Conservation (phyloP, 768 basidiomycete genomes). For the Chalciporus chontae region DNA sequence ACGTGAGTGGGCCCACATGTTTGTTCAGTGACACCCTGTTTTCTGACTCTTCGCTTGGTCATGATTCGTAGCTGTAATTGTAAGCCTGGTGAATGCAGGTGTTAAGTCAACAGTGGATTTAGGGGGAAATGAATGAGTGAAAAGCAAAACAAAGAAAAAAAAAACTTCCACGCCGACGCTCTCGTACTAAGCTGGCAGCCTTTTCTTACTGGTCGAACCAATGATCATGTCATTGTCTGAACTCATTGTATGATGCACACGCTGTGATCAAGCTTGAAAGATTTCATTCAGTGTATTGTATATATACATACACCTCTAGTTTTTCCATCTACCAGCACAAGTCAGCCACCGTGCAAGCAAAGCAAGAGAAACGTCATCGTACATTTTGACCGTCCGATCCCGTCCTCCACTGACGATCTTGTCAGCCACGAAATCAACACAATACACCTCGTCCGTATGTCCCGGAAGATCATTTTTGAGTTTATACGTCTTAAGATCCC, state of each 20-base stretch:
- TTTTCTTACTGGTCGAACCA: conserved; percentile 14
- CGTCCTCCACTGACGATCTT: conserved; percentile 98
- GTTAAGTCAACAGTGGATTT: too few relatives aligned
- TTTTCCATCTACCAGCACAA: conserved; percentile 26
- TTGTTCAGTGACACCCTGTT: not conserved
- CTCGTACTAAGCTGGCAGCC: not conserved
- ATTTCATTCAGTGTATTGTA: too few relatives aligned
- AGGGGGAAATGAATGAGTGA: too few relatives aligned
- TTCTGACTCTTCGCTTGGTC: not conserved
- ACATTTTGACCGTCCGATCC: conserved; percentile 93
- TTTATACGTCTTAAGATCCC: conserved; percentile 97
- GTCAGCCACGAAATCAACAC: conserved; percentile 98
- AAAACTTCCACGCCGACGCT: too few relatives aligned
- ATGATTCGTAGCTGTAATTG: too few relatives aligned
- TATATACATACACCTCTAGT: conserved; percentile 12
- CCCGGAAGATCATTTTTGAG: conserved; percentile 92
- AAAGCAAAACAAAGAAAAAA: too few relatives aligned
- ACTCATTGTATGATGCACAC: not conserved
- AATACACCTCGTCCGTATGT: conserved; percentile 97
- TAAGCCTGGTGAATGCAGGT: too few relatives aligned
- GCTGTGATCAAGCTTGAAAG: not conserved
- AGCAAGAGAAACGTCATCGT: conserved; percentile 22
- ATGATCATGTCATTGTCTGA: conserved; percentile 9
- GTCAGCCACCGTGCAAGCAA: not conserved
- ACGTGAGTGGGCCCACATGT: conserved; percentile 6